Evolutionary conservation across 1,139 yeast genomes (phyloP), one percentile per base, ranked within the genome.

Genomic region (Debaryomycetaceae sp.): DNA sequence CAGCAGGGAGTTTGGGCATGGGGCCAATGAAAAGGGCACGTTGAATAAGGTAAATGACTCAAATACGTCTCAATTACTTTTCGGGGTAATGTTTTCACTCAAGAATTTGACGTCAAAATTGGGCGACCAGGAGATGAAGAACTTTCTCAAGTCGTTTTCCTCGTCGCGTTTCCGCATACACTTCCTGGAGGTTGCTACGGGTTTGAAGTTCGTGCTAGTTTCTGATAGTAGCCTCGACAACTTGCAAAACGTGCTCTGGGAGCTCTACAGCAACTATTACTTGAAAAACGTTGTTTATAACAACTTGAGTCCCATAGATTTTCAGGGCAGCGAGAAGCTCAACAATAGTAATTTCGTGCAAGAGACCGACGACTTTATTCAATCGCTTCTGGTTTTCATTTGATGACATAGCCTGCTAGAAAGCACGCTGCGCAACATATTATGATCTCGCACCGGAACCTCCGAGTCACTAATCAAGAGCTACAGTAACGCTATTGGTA

Each of bases 11-110:
- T 86, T 79, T 72, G 69, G 63, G 20, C 62, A 56, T 45, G 48
- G 55, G 34, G 46, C 49, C 23, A 43, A 42, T 27, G 62, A 59
- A 13, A 62, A 65, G 34, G 86, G 85, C 1, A 59, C 76, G 0
- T 68, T 76, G 41, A 85, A 85, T 57, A 69, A 73, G 24, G 76
- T 73, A 48, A 83, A 81, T 57, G 75, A 76, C 44, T 82, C 82
- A 37, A 84, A 86, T 56, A 73, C 80, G 13, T 83, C 93, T 9
- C 87, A 93, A 60, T 76, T 93, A 38, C 71, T 93, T 17, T 93
- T 89, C 60, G 99, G 99, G n/a, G 81, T 88, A 41, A 70, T 89
- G 17, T 87, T 82, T 59, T 89, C 97, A 6, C 66, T 93, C 50
- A 78, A 91, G 45, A 87, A 84, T 51, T 79, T 91, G 42, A 78